Percentiles rank a stretch among this genome's conserved stretches.
phyloP scores from a whole-genome alignment of 139 green algal genomes.

The Helicosporidium sp. region DNA sequence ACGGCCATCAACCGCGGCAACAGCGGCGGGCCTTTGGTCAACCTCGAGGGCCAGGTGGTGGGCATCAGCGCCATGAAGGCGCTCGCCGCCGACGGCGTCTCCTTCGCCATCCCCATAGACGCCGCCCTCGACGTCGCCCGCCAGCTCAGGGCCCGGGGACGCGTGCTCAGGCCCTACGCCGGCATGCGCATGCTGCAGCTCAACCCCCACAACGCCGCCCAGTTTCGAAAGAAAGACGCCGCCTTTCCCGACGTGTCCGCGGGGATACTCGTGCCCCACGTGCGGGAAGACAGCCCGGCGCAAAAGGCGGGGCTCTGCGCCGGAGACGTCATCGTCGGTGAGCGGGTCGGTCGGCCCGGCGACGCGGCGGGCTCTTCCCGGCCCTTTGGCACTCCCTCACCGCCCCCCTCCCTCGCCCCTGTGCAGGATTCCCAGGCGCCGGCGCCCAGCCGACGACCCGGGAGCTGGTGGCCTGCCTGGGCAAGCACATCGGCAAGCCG shows the following conservation, averaged over 20 bases:
- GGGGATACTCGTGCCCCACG: conserved; percentile 36
- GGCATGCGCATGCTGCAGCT: conserved; percentile 56
- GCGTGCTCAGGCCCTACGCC: conserved; percentile 42
- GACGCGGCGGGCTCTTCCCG: too few relatives aligned
- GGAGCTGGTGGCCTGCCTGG: conserved; percentile 20
- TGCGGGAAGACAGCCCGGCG: conserved; percentile 29
- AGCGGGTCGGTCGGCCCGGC: not conserved
- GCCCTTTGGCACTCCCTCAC: too few relatives aligned
- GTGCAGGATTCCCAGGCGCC: conserved; percentile 15
- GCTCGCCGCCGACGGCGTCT: conserved; percentile 41
- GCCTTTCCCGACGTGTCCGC: conserved; percentile 22
- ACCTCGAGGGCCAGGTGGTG: conserved; percentile 45
- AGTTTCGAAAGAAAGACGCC: conserved; percentile 22
- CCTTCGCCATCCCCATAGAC: conserved; percentile 60
- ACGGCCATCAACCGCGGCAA: conserved; percentile 34
- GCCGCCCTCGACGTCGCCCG: conserved; percentile 29
- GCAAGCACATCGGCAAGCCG: conserved; percentile 19
- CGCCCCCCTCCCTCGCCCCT: too few relatives aligned
- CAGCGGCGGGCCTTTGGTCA: conserved; percentile 44
- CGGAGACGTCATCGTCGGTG: conserved; percentile 45
- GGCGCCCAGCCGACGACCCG: conserved; percentile 13
- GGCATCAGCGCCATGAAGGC: conserved; percentile 50
- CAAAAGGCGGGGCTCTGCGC: conserved; percentile 26
- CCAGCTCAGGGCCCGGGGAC: conserved; percentile 28
- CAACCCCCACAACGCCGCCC: conserved; percentile 14